Evolutionary conservation across 2,329 filamentous ascomycete genomes (phyloP).

Genomic region (Fusarium subglutinans): DNA sequence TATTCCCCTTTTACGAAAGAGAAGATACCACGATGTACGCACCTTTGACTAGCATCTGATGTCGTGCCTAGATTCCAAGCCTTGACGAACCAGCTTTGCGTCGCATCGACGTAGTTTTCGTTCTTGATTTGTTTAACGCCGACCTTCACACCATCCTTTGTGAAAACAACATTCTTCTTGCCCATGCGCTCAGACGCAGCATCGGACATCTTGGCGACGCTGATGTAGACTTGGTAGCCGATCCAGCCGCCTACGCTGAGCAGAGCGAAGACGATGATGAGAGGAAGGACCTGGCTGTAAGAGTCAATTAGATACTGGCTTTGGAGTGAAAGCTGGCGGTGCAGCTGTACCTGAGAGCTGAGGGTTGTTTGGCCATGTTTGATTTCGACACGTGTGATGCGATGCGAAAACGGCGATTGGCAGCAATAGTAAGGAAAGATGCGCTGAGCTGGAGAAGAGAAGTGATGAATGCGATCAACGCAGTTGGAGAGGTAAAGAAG

Average conservation of each 20-base stretch:
- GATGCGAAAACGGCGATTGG: neutral
- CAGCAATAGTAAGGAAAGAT: neutral
- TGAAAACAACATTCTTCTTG: conserved; percentile 78
- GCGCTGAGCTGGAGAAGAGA: neutral
- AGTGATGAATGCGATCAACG: conserved; percentile 19
- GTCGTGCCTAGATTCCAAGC: conserved; percentile 67
- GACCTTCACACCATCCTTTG: conserved; percentile 77
- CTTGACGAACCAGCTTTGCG: conserved; percentile 74
- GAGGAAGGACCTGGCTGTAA: conserved; percentile 70
- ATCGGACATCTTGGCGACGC: conserved; percentile 71
- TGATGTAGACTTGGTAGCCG: conserved; percentile 77
- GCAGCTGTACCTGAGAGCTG: conserved; percentile 34
- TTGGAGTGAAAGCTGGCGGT: neutral
- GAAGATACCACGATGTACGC: neutral
- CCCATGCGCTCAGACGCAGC: conserved; percentile 75
- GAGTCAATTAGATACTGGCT: conserved; percentile 1
- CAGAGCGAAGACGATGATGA: conserved; percentile 73
- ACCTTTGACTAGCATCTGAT: conserved; percentile 30
- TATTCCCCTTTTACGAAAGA: neutral
- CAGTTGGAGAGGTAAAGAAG: conserved; percentile 1
- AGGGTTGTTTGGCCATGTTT: conserved; percentile 38
- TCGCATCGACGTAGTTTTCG: conserved; percentile 78
- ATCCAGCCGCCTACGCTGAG: conserved; percentile 69
- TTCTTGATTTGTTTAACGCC: conserved; percentile 74
- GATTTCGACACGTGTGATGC: neutral